Evolutionary conservation across 306 rosid genomes (phyloP).

Genomic region (Alnus rubra): DNA sequence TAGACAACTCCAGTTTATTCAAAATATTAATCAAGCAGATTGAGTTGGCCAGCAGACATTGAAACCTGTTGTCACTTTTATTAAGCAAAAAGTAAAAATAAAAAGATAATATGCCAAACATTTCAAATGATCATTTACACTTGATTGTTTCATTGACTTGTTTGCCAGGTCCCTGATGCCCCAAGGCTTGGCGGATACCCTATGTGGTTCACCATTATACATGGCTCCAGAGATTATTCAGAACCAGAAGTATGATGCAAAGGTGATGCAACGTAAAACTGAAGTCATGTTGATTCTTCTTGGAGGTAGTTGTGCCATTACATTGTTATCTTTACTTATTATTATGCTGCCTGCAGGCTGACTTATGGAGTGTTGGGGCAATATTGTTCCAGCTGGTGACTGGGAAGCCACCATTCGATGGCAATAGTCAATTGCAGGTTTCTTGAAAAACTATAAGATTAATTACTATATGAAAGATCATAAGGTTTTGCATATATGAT

Average conservation of each 20-base stretch:
- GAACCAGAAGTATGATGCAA: constrained; percentile 75
- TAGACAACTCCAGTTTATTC: background rate
- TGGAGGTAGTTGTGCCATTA: constrained; percentile 7
- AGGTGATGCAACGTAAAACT: constrained; percentile 56
- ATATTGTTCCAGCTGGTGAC: constrained; percentile 84
- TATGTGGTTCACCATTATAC: constrained; percentile 95
- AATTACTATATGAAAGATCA: background rate
- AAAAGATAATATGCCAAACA: background rate
- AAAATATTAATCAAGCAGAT: background rate
- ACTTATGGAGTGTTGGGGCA: constrained; percentile 99
- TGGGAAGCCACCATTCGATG: constrained; percentile 88
- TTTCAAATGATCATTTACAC: constrained; percentile 10
- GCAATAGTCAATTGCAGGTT: constrained; percentile 83
- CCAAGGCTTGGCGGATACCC: constrained; percentile 77
- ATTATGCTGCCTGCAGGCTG: constrained; percentile 68
- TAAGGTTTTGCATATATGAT: background rate
- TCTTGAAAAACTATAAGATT: constrained; percentile 1
- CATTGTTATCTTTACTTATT: constrained; percentile 5
- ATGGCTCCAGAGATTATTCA: constrained; percentile 97
- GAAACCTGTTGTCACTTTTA: constrained; percentile 15
- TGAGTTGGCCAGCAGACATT: constrained; percentile 1
- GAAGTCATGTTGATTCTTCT: constrained; percentile 10
- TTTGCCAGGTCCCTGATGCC: constrained; percentile 72
- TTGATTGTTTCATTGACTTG: constrained; percentile 25
- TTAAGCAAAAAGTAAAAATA: constrained; percentile 2